Percentiles rank a stretch among this genome's conserved stretches.
Evolutionary conservation across 148 eudicot species (phyloP).

Genomic region (Rhododendron simsii): DNA sequence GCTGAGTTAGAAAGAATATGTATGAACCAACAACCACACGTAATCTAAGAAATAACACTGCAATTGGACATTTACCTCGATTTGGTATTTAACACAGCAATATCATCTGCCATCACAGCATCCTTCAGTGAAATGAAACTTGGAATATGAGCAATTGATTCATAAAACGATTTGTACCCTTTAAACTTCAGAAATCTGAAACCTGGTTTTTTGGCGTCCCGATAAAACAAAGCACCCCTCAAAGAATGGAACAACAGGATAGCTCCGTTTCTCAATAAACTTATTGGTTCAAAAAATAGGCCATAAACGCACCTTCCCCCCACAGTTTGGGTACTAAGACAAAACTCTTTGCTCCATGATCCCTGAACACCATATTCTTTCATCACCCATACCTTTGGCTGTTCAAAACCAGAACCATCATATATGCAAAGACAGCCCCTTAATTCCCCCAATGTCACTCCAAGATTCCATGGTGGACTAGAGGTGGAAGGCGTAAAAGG

Average conservation of each 20-base stretch:
- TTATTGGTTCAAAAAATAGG: constrained; percentile 3
- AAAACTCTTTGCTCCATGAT: constrained; percentile 18
- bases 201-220: background rate
- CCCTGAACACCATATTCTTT: constrained; percentile 16
- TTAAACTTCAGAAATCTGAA: too few species aligned
- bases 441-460: background rate
- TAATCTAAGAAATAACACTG: background rate
- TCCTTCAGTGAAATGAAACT: too few species aligned
- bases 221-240: constrained; percentile 2
- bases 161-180: too few species aligned
- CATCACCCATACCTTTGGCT: constrained; percentile 18
- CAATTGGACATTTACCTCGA: constrained; percentile 7
- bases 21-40: background rate
- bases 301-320: background rate
- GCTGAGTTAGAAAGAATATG: background rate
- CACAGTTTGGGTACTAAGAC: background rate
- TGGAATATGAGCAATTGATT: too few species aligned
- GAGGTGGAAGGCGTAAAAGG: background rate
- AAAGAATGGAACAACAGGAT: constrained; percentile 3
- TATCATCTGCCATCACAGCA: too few species aligned
- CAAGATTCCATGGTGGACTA: too few species aligned
- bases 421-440: background rate
- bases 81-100: too few species aligned
- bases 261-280: constrained; percentile 11
- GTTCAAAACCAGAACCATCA: background rate